These are phyloP conservation scores for Hypoxylon sp. DNA, from an alignment of 2,329 filamentous ascomycete species.

Conservation along the genomic window DNA sequence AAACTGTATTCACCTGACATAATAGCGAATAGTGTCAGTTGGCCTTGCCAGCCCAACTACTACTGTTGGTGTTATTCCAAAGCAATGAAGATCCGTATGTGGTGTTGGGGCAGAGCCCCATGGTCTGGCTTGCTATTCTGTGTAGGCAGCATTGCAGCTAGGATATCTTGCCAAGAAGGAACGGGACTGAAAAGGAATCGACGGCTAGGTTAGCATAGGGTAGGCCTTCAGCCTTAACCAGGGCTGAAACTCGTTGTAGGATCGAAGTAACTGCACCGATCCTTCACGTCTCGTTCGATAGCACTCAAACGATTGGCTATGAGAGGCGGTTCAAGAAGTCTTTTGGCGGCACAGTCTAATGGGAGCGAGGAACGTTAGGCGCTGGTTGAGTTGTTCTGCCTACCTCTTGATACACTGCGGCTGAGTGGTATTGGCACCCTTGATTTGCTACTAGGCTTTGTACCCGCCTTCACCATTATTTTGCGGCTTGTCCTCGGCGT, in stretches of 20 bases:
- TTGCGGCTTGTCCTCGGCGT: no score
- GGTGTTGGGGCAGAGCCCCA: background rate
- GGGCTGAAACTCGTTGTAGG: background rate
- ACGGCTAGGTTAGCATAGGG: background rate
- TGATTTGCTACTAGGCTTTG: no score
- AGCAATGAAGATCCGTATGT: background rate
- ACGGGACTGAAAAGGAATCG: background rate
- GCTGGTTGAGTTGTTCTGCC: background rate
- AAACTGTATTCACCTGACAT: background rate
- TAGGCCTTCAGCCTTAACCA: background rate
- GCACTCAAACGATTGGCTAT: background rate
- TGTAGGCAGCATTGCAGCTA: background rate
- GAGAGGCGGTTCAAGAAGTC: background rate
- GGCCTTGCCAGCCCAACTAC: background rate
- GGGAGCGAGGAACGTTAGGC: conserved; percentile 1
- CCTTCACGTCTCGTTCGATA: background rate
- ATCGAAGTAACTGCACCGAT: background rate
- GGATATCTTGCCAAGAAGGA: no score
- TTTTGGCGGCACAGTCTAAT: background rate
- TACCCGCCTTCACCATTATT: no score
- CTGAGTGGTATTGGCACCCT: no score
- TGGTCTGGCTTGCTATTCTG: background rate
- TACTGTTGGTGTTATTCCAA: background rate
- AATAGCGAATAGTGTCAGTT: no score
- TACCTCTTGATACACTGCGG: background rate